A percentile compares a stretch with the other conserved stretches of the same genome.
Conservation (phyloP, 2,329 filamentous ascomycete species). For the Clarireedia hainanense region DNA sequence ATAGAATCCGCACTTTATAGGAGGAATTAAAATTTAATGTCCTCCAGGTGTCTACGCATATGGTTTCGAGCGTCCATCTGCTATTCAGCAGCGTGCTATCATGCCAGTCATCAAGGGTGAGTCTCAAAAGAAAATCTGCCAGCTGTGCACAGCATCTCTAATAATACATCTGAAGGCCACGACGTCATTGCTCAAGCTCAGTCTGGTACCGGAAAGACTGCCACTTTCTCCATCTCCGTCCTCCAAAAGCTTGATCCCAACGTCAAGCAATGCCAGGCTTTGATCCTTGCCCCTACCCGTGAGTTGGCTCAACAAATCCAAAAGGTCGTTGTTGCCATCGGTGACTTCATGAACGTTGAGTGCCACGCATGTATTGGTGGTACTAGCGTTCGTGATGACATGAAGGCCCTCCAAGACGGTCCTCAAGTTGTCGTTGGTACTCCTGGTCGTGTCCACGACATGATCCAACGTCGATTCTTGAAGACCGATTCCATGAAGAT, state of each 20-base stretch:
- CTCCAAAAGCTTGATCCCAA: slow-evolving; percentile 97
- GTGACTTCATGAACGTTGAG: slow-evolving; percentile 99
- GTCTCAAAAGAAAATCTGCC: slow-evolving; percentile 28
- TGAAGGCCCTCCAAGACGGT: slow-evolving; percentile 93
- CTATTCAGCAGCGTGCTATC: slow-evolving; percentile 99
- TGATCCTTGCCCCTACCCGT: slow-evolving; percentile 95
- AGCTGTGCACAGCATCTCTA: slow-evolving; percentile 13
- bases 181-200: slow-evolving; percentile 99
- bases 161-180: slow-evolving; percentile 53
- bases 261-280: slow-evolving; percentile 94
- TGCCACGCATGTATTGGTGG: slow-evolving; percentile 99
- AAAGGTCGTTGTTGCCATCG: slow-evolving; percentile 97
- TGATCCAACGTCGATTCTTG: slow-evolving; percentile 97
- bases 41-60: slow-evolving; percentile 82
- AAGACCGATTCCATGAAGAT: slow-evolving; percentile 99
- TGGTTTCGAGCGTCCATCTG: slow-evolving; percentile 99
- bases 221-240: slow-evolving; percentile 98
- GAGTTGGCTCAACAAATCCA: slow-evolving; percentile 99
- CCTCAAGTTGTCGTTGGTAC: slow-evolving; percentile 97
- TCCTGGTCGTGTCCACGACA: slow-evolving; percentile 96
- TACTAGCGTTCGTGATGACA: slow-evolving; percentile 96
- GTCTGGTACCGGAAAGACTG: slow-evolving; percentile 99
- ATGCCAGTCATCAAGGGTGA: slow-evolving; percentile 99
- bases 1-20: slow-evolving; percentile 22
- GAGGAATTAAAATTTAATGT: slow-evolving; percentile 16